Evolutionary conservation across 768 basidiomycete species (phyloP).

Genomic region (Xerocomus spinulosus): DNA sequence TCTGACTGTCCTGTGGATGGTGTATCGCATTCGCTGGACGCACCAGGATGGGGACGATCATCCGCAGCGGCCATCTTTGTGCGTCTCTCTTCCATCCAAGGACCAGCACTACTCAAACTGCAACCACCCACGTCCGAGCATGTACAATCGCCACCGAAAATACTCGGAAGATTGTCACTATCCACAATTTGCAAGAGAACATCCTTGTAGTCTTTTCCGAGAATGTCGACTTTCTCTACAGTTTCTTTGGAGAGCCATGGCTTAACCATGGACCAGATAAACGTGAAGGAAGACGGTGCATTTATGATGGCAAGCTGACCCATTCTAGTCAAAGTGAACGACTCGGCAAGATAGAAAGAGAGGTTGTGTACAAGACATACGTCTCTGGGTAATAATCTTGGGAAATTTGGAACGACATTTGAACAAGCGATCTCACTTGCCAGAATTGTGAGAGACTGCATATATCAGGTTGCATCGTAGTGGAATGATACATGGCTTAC

Average conservation of each 20-base stretch:
- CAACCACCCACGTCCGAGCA: constrained; percentile 57
- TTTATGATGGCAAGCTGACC: constrained; percentile 68
- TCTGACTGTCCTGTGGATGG: constrained; percentile 2
- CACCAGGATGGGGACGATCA: neutral
- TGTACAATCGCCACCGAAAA: constrained; percentile 62
- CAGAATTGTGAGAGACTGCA: constrained; percentile 63
- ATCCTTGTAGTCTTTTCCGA: constrained; percentile 56
- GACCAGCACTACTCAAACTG: constrained; percentile 58
- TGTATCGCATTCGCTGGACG: neutral
- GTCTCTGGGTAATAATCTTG: constrained; percentile 79
- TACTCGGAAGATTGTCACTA: constrained; percentile 55
- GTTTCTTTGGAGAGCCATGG: constrained; percentile 76
- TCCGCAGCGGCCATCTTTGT: constrained; percentile 13
- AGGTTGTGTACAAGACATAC: constrained; percentile 36
- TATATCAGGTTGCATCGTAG: neutral
- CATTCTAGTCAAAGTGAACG: constrained; percentile 47
- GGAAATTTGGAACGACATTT: constrained; percentile 64
- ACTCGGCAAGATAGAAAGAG: neutral
- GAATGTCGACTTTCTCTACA: constrained; percentile 58
- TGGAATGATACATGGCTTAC: constrained; percentile 38
- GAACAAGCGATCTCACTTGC: constrained; percentile 65
- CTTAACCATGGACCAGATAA: constrained; percentile 65
- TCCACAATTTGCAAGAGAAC: constrained; percentile 57
- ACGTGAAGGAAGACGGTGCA: constrained; percentile 66
- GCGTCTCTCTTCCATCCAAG: constrained; percentile 60